Conservation (phyloP, 208 protist species). For the Naegleria fowleri region DNA sequence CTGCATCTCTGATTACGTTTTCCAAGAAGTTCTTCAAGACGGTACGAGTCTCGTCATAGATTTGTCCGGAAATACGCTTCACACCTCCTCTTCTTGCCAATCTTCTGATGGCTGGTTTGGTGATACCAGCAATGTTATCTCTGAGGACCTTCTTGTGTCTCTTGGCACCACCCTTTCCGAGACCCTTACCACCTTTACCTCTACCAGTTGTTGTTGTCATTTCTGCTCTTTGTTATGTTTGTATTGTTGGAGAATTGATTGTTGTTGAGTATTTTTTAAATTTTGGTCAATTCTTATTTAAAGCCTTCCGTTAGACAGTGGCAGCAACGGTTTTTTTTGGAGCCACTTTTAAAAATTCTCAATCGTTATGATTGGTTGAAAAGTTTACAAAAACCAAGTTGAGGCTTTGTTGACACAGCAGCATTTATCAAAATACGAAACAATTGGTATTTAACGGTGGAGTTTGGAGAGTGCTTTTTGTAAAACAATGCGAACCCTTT, state of each 20-base stretch:
- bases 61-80: slow-evolving; percentile 80
- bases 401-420: too few species aligned
- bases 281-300: background rate
- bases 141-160: slow-evolving; percentile 71
- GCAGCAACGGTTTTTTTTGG: too few species aligned
- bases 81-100: slow-evolving; percentile 82
- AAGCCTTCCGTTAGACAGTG: too few species aligned
- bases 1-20: slow-evolving; percentile 80
- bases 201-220: slow-evolving; percentile 53
- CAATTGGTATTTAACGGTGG: too few species aligned
- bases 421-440: too few species aligned
- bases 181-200: slow-evolving; percentile 66
- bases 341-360: too few species aligned
- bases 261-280: background rate
- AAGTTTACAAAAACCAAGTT: too few species aligned
- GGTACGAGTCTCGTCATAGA: slow-evolving; percentile 81
- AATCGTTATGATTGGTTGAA: too few species aligned
- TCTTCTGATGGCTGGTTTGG: slow-evolving; percentile 80
- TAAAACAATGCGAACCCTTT: too few species aligned
- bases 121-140: slow-evolving; percentile 75
- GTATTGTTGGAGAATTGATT: background rate
- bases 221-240: background rate
- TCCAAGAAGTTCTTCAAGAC: slow-evolving; percentile 84
- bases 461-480: too few species aligned
- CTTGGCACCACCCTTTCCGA: slow-evolving; percentile 79